Conservation (phyloP, 2,329 filamentous ascomycete species). For the Verticillium longisporum region DNA sequence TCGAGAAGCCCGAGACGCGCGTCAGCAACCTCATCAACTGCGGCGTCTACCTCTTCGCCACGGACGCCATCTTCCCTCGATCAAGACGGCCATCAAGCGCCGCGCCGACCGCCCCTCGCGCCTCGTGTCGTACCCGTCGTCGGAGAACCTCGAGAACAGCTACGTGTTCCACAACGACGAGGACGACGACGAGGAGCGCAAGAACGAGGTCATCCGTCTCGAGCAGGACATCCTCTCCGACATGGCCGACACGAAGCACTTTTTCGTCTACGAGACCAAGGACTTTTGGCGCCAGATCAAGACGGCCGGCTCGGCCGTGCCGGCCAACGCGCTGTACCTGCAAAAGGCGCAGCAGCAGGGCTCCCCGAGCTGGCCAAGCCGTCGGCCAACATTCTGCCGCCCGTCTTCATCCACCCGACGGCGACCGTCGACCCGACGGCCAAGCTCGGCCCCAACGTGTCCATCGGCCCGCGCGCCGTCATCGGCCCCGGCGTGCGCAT, state of each 20-base stretch:
- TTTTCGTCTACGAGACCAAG: constrained; percentile 97
- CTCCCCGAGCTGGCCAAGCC: constrained; percentile 75
- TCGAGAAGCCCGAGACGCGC: constrained; percentile 96
- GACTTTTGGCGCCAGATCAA: constrained; percentile 99
- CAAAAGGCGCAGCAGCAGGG: constrained; percentile 82
- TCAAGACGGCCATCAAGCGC: constrained; percentile 90
- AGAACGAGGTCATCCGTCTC: constrained; percentile 82
- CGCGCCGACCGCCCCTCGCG: constrained; percentile 78
- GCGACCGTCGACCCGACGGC: constrained; percentile 89
- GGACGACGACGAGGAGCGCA: constrained; percentile 68
- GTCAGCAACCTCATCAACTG: constrained; percentile 99
- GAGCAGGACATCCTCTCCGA: constrained; percentile 97
- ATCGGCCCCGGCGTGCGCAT: constrained; percentile 84
- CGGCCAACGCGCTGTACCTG: constrained; percentile 92
- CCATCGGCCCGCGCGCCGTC: constrained; percentile 80
- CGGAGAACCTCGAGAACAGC: constrained; percentile 76
- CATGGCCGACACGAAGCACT: constrained; percentile 93
- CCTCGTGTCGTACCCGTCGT: constrained; percentile 90
- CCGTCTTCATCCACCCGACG: constrained; percentile 91
- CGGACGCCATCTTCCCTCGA: constrained; percentile 93
- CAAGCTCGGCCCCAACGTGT: constrained; percentile 95
- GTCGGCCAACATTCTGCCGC: constrained; percentile 80
- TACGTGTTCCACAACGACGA: constrained; percentile 39
- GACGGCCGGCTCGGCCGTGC: constrained; percentile 93
- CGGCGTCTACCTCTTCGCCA: constrained; percentile 94